Conservation (phyloP, 164 flowering plant species). For the Chimonanthus salicifolius region DNA sequence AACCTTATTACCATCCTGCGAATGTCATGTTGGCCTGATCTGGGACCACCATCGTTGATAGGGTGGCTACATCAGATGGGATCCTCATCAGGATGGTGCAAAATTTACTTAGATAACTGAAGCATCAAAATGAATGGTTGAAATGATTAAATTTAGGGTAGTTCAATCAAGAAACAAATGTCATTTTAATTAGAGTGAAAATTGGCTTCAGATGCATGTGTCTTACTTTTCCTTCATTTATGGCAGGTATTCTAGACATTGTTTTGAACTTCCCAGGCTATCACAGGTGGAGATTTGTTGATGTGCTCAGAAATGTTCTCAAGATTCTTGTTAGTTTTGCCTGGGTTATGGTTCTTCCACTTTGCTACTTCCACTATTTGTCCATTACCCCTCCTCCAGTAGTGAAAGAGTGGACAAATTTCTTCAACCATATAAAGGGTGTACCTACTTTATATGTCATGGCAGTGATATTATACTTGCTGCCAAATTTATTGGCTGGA, state of each 20-base stretch:
- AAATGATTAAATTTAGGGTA: too few relatives aligned
- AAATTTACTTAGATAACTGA: too few relatives aligned
- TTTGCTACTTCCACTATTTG: conserved; percentile 49
- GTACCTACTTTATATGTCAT: conserved; percentile 72
- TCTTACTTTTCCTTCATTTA: conserved; percentile 4
- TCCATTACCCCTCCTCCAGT: conserved; percentile 26
- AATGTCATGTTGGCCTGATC: too few relatives aligned
- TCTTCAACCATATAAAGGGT: conserved; percentile 48
- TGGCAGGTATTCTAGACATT: conserved; percentile 76
- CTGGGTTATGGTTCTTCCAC: conserved; percentile 74
- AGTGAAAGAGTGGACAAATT: conserved; percentile 35
- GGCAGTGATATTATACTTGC: conserved; percentile 69
- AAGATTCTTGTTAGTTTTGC: conserved; percentile 72
- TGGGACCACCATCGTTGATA: too few relatives aligned
- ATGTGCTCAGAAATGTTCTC: conserved; percentile 66
- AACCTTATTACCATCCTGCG: too few relatives aligned
- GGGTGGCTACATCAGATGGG: too few relatives aligned
- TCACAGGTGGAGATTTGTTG: conserved; percentile 79
- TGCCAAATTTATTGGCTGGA: conserved; percentile 79
- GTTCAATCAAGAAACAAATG: too few relatives aligned
- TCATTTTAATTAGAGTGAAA: too few relatives aligned
- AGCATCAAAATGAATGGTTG: too few relatives aligned
- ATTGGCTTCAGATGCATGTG: not conserved
- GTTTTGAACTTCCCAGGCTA: conserved; percentile 78
- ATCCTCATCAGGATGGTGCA: too few relatives aligned